phyloP scores from a whole-genome alignment of 345 rosid species.

The Cardamine occulta region DNA sequence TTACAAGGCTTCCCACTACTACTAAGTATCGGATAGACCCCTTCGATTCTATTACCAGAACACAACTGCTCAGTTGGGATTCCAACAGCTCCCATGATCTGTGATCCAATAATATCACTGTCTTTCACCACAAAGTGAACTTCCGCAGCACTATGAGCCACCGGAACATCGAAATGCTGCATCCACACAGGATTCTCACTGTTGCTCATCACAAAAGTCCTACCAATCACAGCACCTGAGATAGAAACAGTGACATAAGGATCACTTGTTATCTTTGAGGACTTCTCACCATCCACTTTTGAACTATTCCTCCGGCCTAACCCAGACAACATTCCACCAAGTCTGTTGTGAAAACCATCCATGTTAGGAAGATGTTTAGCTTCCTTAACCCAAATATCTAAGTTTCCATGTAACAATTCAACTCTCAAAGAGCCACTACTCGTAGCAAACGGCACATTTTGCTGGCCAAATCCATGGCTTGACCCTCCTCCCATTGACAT shows the following conservation, averaged over 20 bases:
- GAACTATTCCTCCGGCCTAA: slow-evolving; percentile 48
- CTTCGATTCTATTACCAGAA: slow-evolving; percentile 61
- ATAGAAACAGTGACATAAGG: slow-evolving; percentile 81
- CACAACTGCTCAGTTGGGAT: slow-evolving; percentile 64
- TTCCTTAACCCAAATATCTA: slow-evolving; percentile 83
- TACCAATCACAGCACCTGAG: slow-evolving; percentile 72
- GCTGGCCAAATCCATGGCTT: slow-evolving; percentile 62
- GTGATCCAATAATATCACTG: slow-evolving; percentile 78
- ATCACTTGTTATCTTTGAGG: slow-evolving; percentile 78
- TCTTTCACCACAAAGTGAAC: slow-evolving; percentile 86
- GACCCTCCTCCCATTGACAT: slow-evolving; percentile 77
- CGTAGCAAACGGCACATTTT: slow-evolving; percentile 59
- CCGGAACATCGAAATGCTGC: slow-evolving; percentile 83
- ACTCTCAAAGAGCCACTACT: slow-evolving; percentile 57
- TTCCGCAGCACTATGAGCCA: slow-evolving; percentile 79
- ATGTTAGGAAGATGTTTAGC: slow-evolving; percentile 90
- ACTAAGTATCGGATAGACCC: slow-evolving; percentile 64
- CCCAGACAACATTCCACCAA: slow-evolving; percentile 66
- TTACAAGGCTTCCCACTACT: slow-evolving; percentile 73
- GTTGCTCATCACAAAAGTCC: slow-evolving; percentile 80
- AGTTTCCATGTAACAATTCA: slow-evolving; percentile 73
- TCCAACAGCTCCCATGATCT: slow-evolving; percentile 79
- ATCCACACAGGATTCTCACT: slow-evolving; percentile 82
- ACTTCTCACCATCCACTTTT: slow-evolving; percentile 58
- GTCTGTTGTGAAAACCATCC: slow-evolving; percentile 74